phyloP scores from a whole-genome alignment of 73 alveolate genomes.

The Paraurostyla sp. region DNA sequence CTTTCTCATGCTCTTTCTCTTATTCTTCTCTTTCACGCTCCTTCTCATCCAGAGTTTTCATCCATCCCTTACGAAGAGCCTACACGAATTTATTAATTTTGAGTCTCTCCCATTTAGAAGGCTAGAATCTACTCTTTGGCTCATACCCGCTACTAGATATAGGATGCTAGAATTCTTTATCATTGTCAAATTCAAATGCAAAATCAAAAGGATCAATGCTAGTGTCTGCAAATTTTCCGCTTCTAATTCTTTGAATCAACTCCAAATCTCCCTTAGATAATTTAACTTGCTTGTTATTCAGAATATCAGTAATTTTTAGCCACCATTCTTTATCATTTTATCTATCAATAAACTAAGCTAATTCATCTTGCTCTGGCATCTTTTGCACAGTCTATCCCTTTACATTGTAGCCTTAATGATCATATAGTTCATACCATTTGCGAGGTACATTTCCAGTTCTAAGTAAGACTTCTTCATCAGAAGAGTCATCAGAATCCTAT shows the following conservation, averaged over 20 bases:
- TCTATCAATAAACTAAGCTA: conserved; percentile 93
- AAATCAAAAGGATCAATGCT: conserved; percentile 71
- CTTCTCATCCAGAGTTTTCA: conserved; percentile 80
- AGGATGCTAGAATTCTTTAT: conserved; percentile 85
- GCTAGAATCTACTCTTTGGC: conserved; percentile 94
- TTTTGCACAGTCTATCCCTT: conserved; percentile 87
- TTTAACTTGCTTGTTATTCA: conserved; percentile 92
- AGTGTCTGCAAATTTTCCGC: conserved; percentile 90
- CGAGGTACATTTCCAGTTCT: conserved; percentile 93
- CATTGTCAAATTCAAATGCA: conserved; percentile 81
- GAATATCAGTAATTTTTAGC: conserved; percentile 93
- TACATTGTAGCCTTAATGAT: conserved; percentile 94
- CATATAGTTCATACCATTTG: conserved; percentile 93
- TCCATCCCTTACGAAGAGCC: conserved; percentile 95
- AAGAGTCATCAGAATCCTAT: conserved; percentile 85
- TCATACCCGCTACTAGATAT: conserved; percentile 75
- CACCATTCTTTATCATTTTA: conserved; percentile 98
- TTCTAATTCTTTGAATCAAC: conserved; percentile 90
- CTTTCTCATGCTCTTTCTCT: conserved; percentile 79
- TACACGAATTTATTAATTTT: conserved; percentile 90
- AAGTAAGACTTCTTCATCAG: conserved; percentile 94
- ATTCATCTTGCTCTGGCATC: conserved; percentile 85
- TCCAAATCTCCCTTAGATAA: conserved; percentile 94
- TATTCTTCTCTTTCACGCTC: conserved; percentile 86
- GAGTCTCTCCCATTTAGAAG: conserved; percentile 94